phyloP scores from a whole-genome alignment of 495 filamentous ascomycete genomes.

The Penicillium silybi region DNA sequence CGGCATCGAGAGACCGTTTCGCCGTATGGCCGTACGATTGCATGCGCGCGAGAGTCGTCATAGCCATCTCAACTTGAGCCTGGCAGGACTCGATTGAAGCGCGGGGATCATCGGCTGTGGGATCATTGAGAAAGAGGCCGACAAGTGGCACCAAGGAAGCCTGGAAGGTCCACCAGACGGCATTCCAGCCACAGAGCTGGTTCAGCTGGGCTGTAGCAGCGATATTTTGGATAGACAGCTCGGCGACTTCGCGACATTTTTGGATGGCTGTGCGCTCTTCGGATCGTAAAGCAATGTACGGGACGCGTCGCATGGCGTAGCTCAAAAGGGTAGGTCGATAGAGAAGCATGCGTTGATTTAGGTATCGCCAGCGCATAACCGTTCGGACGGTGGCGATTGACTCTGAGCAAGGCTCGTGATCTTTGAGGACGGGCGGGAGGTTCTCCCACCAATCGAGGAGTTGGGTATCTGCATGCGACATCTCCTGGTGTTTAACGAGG shows the following conservation, averaged over 20 bases:
- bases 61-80: conserved; percentile 62
- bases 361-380: conserved; percentile 80
- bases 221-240: conserved; percentile 68
- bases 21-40: conserved; percentile 68
- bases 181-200: conserved; percentile 78
- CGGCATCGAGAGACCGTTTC: conserved; percentile 62
- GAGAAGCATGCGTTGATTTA: conserved; percentile 75
- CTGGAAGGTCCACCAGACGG: conserved; percentile 80
- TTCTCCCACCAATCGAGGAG: conserved; percentile 67
- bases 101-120: conserved; percentile 48
- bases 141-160: conserved; percentile 74
- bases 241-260: conserved; percentile 65
- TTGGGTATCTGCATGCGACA: conserved; percentile 60
- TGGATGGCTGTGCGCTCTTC: conserved; percentile 69
- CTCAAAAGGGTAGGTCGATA: conserved; percentile 70
- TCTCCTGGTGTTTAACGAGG: conserved; percentile 60
- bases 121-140: conserved; percentile 63
- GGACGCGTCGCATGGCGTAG: conserved; percentile 62
- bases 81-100: conserved; percentile 46
- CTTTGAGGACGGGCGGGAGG: conserved; percentile 66
- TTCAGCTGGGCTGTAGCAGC: conserved; percentile 62
- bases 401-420: conserved; percentile 66
- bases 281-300: conserved; percentile 51
- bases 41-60: conserved; percentile 65
- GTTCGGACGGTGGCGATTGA: conserved; percentile 64